Base-by-base conservation (phyloP, 169 alveolate species). In the Plasmodium gaboni region DNA sequence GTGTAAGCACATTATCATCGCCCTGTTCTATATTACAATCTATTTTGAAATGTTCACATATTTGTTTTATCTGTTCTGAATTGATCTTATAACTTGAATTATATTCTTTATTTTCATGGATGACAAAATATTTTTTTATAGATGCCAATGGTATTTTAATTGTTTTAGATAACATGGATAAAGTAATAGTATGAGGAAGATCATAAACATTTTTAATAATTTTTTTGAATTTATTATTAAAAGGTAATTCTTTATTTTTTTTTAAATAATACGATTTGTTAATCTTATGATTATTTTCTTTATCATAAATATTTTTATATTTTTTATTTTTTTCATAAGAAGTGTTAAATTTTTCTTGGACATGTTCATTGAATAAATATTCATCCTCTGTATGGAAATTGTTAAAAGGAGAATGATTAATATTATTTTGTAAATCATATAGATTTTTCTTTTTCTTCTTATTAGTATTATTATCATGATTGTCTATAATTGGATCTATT, bases 21-120 rank as follows among this genome's bases (percentile, higher is more conserved):
- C 22, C 2, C 17, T 12, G 32, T 13, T 55, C 2, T 17, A 61
- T 24, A 61, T 61, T 38, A 55, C 48, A 44, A n/a, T 71, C 15
- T 12, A 83, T 60, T 17, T 57, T 19, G 59, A 83, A 83, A 68
- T 83, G 42, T 0, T 83, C 73, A 50, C 91, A 68, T 5, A 67
- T 83, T 24, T 46, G 42, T 57, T 57, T 67, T 46, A 83, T 67
- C 51, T 83, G 91, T 8, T 83, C 85, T 9, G n/a, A 22, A 53
- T 48, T 67, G 6, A 83, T 44, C 13, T 17, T 28, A 68, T 51
- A 61, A 42, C 53, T 71, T 17, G 72, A 53, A 28, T 26, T 24
- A 48, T 32, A 68, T 61, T 67, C 91, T 63, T 61, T 83, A 19
- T 61, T 83, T 46, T 83, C 91, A 38, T 83, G 68, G 2, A 83